Conservation (phyloP, 2,329 filamentous ascomycete species). For the Xylaria sp. region DNA sequence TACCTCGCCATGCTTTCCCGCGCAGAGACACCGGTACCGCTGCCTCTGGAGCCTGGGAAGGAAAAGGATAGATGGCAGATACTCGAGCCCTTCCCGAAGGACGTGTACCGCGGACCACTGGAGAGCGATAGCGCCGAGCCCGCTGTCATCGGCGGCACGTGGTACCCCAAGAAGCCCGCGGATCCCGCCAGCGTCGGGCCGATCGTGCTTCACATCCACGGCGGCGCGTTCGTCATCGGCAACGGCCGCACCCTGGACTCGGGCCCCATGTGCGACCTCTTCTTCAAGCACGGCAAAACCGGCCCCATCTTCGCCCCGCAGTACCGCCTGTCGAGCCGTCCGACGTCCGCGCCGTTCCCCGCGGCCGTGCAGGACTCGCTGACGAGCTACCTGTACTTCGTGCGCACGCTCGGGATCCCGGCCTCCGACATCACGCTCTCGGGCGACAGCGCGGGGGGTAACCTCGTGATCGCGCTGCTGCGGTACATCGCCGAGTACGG, state of each 20-base stretch:
- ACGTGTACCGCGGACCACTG: constrained; percentile 34
- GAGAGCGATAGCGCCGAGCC: constrained; percentile 27
- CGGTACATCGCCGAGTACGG: constrained; percentile 52
- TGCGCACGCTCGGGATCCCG: constrained; percentile 43
- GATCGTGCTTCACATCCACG: constrained; percentile 38
- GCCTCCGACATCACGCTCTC: constrained; percentile 49
- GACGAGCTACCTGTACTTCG: constrained; percentile 52
- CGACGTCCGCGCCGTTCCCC: constrained; percentile 50
- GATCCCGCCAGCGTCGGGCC: constrained; percentile 4
- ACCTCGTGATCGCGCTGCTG: constrained; percentile 51
- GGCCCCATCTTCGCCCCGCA: constrained; percentile 51
- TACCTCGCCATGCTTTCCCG: constrained; percentile 9
- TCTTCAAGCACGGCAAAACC: constrained; percentile 45
- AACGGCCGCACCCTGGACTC: constrained; percentile 27
- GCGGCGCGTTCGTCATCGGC: constrained; percentile 36
- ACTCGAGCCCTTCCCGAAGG: constrained; percentile 26
- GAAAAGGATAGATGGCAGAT: constrained; percentile 30
- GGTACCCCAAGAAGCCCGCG: constrained; percentile 33
- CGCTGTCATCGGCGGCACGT: constrained; percentile 39
- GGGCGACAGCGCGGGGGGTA: constrained; percentile 57
- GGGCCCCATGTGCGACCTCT: constrained; percentile 29
- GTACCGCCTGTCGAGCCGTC: constrained; percentile 53
- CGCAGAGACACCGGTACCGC: constrained; percentile 22
- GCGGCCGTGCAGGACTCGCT: constrained; percentile 56
- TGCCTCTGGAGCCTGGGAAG: constrained; percentile 30